Base-by-base conservation (phyloP, 148 eudicot genomes). In the Salicornia ramosissima region DNA sequence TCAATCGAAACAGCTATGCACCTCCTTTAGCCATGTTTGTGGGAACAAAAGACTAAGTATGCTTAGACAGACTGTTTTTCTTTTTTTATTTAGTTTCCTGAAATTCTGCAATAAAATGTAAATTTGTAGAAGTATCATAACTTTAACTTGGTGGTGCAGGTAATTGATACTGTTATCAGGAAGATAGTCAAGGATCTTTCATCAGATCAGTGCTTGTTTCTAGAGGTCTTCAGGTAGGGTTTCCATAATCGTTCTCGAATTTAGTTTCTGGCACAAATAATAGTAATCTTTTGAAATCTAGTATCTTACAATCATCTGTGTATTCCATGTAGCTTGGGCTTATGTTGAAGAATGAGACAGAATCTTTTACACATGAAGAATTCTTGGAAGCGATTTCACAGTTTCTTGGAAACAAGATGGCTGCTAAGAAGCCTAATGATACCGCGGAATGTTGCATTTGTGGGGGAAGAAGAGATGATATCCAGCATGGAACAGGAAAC, bases 121-220 rank as follows among this genome's bases (percentile, higher is more conserved):
- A n/a, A n/a, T n/a, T n/a, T n/a, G n/a, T n/a, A n/a, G n/a, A n/a
- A n/a, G n/a, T n/a, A n/a, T n/a, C n/a, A n/a, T n/a, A n/a, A n/a
- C n/a, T n/a, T 3, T 36, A 36, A 8, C 5, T 8, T 36, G 40
- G 8, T 36, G 40, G 40, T 36, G 4, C 77, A 93, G 98, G 92
- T 86, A 43, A 79, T 93, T 74, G 98, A 90, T 79, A 75, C 76
- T 62, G 78, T 93, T 71, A 82, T 93, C 61, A 84, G 85, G 79
- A 90, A 88, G 77, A 90, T 85, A 53, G 92, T 86, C 36, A 86
- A 86, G 78, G 92, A 90, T 75, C 84, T 90, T 69, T 88, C 96
- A 10, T 63, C 82, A 50, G n/a, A n/a, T n/a, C n/a, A n/a, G 78
- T 84, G 74, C 85, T 93, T 68, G 81, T 79, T 63, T 84, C 95